Evolutionary conservation across 2,329 filamentous ascomycete genomes (phyloP), one percentile per base, ranked within the genome.

Genomic region (Trichoderma harzianum): DNA sequence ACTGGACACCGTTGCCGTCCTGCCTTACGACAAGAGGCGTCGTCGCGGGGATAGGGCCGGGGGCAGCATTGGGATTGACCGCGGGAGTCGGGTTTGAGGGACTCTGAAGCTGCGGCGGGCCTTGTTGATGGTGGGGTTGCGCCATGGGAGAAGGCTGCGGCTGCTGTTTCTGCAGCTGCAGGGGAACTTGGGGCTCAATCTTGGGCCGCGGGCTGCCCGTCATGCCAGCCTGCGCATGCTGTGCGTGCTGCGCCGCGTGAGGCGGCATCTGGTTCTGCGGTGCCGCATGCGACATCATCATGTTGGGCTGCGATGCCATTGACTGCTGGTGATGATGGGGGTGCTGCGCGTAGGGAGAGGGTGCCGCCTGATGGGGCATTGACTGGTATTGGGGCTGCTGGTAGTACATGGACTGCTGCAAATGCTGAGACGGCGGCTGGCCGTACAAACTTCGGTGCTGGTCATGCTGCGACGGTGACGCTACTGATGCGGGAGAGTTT

Each of bases 1-100:
- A 98, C 82, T 98, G 96, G 7, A 98, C 95, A 10, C 96, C 96
- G 76, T 97, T 98, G 78, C 93, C 92, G 78, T 98, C 96, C 82
- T 98, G 95, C 75, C 95, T 87, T 28, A 98, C 95, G 10, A 98
- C 95, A 10, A 98, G 86, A 0, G 96, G 96, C 0, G 96, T 98
- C 3, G 96, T 99, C 0, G 96, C 96, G 14, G 96, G 96, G 77
- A 99, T 99, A 0, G 96, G 96, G 3, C 96, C 96, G 7, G 96
- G 96, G 1, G 96, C 96, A 43, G 95, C 94, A 78, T 95, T 97
- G 12, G 94, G 91, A 80, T 96, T 97, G 36, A 94, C 88, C 26
- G 89, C 91, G 6, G 80, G 77, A 6, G 78, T 76, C 7, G 78
- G 76, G 65, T 78, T 81, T 16, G 80, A 80, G 8, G 81, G 81